Conservation (phyloP, 495 filamentous ascomycete genomes). For the Podospora fimiseda region DNA sequence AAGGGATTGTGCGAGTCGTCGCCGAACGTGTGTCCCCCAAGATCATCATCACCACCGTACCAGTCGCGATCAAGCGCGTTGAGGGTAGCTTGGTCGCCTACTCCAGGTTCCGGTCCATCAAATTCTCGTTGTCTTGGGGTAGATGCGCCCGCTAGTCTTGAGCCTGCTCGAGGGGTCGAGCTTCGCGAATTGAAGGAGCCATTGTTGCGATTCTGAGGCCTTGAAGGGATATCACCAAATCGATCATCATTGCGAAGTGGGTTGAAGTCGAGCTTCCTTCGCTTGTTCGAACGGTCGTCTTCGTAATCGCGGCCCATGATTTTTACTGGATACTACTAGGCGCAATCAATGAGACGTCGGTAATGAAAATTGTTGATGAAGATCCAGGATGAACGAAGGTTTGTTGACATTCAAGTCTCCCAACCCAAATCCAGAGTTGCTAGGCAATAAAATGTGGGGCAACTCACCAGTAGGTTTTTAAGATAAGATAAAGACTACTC, state of each 20-base stretch:
- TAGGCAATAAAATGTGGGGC: background rate
- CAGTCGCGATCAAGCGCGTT: conserved; percentile 80
- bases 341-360: too few relatives aligned
- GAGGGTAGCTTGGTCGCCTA: conserved; percentile 39
- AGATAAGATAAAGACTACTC: background rate
- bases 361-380: background rate
- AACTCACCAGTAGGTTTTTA: background rate
- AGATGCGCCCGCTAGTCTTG: conserved; percentile 31
- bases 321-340: too few relatives aligned
- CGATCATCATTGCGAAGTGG: conserved; percentile 50
- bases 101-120: conserved; percentile 45
- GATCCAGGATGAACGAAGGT: background rate
- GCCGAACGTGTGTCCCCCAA: conserved; percentile 64
- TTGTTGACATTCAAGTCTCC: background rate
- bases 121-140: conserved; percentile 49
- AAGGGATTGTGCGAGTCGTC: conserved; percentile 60
- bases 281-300: conserved; percentile 50
- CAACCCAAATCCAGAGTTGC: background rate
- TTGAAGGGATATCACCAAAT: conserved; percentile 51
- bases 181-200: conserved; percentile 33
- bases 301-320: conserved; percentile 32
- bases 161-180: conserved; percentile 45
- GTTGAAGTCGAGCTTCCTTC: conserved; percentile 56
- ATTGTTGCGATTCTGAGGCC: conserved; percentile 28
- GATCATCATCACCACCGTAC: conserved; percentile 73